phyloP scores from a whole-genome alignment of 2,329 filamentous ascomycete species.

The Botryosphaeria dothidea region DNA sequence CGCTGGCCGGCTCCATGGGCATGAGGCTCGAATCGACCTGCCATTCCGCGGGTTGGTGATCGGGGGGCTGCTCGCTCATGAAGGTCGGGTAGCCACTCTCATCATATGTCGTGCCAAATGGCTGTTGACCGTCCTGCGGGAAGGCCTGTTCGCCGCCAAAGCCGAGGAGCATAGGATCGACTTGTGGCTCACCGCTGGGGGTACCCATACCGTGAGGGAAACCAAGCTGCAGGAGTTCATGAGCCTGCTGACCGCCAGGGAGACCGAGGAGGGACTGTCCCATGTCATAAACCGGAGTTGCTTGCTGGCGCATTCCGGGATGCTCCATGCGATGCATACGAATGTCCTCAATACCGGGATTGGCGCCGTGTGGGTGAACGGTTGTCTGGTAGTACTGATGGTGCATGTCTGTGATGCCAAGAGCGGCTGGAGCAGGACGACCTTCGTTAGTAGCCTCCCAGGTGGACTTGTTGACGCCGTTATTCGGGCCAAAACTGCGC shows the following conservation, averaged over 20 bases:
- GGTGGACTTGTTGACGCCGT: conserved; percentile 46
- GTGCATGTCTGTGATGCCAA: conserved; percentile 45
- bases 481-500: conserved; percentile 30
- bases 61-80: neutral
- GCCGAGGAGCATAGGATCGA: conserved; percentile 46
- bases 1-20: conserved; percentile 42
- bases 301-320: neutral
- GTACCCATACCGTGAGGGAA: neutral
- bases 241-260: conserved; percentile 40
- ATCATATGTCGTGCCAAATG: neutral
- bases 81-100: neutral
- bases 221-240: conserved; percentile 37
- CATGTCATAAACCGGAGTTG: conserved; percentile 20
- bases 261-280: conserved; percentile 36
- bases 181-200: conserved; percentile 22
- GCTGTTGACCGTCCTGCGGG: neutral
- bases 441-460: conserved; percentile 57
- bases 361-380: conserved; percentile 42
- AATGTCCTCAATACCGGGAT: conserved; percentile 37
- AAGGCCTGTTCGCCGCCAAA: conserved; percentile 19
- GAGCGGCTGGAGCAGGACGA: conserved; percentile 47
- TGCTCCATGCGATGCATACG: conserved; percentile 44
- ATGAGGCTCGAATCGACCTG: conserved; percentile 36
- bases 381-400: conserved; percentile 53
- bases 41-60: conserved; percentile 33